These are phyloP conservation scores for Prunus yedoensis DNA, from an alignment of 331 rosid species.

Conservation along the genomic window DNA sequence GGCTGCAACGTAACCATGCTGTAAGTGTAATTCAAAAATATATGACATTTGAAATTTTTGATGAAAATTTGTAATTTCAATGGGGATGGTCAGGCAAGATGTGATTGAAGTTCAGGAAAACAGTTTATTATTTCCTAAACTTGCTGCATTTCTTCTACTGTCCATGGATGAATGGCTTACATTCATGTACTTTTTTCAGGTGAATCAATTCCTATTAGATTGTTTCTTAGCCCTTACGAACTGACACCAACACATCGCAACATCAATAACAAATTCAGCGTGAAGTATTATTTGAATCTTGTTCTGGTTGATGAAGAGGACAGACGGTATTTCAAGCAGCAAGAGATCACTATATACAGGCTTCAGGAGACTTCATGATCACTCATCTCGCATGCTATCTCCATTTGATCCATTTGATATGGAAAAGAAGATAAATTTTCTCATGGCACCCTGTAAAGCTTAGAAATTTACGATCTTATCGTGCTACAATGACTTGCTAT, in stretches of 20 bases:
- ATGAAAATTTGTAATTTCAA: neutral
- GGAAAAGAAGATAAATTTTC: conserved; percentile 32
- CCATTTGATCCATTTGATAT: conserved; percentile 13
- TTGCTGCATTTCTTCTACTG: neutral
- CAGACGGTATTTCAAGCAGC: conserved; percentile 94
- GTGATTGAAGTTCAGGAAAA: neutral
- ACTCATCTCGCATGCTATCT: conserved; percentile 24
- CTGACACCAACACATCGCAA: conserved; percentile 86
- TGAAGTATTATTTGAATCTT: conserved; percentile 89
- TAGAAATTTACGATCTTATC: conserved; percentile 25
- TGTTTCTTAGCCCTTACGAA: conserved; percentile 91
- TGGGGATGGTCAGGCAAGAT: neutral
- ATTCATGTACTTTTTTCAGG: conserved; percentile 42
- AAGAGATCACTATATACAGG: conserved; percentile 92
- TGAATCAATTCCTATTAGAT: conserved; percentile 88
- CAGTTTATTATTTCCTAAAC: neutral
- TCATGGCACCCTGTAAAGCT: conserved; percentile 41
- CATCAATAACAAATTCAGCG: conserved; percentile 93
- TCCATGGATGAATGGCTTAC: conserved; percentile 7
- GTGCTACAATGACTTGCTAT: conserved; percentile 26
- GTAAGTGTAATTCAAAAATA: neutral
- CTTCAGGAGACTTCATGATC: conserved; percentile 62
- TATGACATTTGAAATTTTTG: neutral
- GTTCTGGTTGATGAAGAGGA: conserved; percentile 94
- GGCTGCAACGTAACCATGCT: neutral